These are phyloP conservation scores for Eucalyptus victrix DNA, from an alignment of 345 rosid species.

Conservation along the genomic window DNA sequence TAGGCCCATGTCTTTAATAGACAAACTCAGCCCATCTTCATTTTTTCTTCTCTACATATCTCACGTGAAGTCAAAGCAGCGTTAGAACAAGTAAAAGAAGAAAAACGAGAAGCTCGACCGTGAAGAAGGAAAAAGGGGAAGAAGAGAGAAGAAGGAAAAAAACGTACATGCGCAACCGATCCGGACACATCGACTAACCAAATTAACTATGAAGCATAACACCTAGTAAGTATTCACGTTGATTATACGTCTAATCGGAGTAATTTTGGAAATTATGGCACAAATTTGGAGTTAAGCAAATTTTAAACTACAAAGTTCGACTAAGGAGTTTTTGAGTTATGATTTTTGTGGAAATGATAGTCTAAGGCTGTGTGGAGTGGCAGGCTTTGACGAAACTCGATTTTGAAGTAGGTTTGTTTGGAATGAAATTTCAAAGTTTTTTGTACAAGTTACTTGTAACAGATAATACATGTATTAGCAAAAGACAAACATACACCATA, in stretches of 20 bases:
- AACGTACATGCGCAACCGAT: background rate
- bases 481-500: background rate
- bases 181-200: background rate
- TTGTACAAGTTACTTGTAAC: background rate
- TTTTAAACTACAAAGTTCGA: too few relatives aligned
- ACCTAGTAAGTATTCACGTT: background rate
- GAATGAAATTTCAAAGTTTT: background rate
- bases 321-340: background rate
- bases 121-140: background rate
- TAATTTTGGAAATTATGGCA: background rate
- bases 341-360: background rate
- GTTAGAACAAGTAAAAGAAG: too few relatives aligned
- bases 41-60: too few relatives aligned
- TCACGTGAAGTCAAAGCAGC: too few relatives aligned
- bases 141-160: background rate
- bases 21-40: too few relatives aligned
- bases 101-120: too few relatives aligned
- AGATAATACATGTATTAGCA: background rate
- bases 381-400: too few relatives aligned
- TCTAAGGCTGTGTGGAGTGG: background rate
- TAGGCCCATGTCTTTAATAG: too few relatives aligned
- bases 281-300: background rate
- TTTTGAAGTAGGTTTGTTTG: background rate
- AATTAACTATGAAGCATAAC: background rate
- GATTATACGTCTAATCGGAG: fast-evolving